Base-by-base conservation (phyloP, 2,329 filamentous ascomycete genomes). In the Sporothrix phasma region DNA sequence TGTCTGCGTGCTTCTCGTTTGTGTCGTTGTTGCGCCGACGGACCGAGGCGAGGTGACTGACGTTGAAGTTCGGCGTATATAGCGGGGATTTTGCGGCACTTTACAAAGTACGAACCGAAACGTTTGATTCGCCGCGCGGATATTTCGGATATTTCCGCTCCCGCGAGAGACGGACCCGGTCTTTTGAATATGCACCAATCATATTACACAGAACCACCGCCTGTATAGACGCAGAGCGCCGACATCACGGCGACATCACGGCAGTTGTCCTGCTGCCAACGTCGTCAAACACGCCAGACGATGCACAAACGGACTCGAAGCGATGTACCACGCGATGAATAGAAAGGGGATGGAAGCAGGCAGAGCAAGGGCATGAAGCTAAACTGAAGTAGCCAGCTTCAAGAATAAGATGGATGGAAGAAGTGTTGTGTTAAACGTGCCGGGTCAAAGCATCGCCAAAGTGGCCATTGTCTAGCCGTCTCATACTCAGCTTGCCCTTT, bases 381-480 rank as follows among this genome's bases (percentile, higher is more conserved):
- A n/a, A n/a, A n/a, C n/a, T n/a, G n/a, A n/a, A n/a, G n/a, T n/a
- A n/a, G n/a, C n/a, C n/a, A n/a, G n/a, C n/a, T n/a, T n/a, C n/a
- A n/a, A n/a, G n/a, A n/a, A n/a, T n/a, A n/a, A n/a, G n/a, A n/a
- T n/a, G n/a, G n/a, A n/a, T n/a, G n/a, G n/a, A n/a, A n/a, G n/a
- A n/a, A n/a, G n/a, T n/a, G n/a, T n/a, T n/a, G n/a, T n/a, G n/a
- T n/a, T n/a, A n/a, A n/a, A n/a, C n/a, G n/a, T n/a, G n/a, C n/a
- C n/a, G n/a, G n/a, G n/a, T n/a, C n/a, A n/a, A n/a, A n/a, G n/a
- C n/a, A n/a, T n/a, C n/a, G n/a, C n/a, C n/a, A n/a, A n/a, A n/a
- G n/a, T 66, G 43, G 17, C 54, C 46, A 60, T 62, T 2, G 29
- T 65, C 24, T 68, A 66, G n/a, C n/a, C 53, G 37, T 0, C n/a